Evolutionary conservation across 1,284 basidiomycete species (phyloP).

Genomic region (Pterula multifida): DNA sequence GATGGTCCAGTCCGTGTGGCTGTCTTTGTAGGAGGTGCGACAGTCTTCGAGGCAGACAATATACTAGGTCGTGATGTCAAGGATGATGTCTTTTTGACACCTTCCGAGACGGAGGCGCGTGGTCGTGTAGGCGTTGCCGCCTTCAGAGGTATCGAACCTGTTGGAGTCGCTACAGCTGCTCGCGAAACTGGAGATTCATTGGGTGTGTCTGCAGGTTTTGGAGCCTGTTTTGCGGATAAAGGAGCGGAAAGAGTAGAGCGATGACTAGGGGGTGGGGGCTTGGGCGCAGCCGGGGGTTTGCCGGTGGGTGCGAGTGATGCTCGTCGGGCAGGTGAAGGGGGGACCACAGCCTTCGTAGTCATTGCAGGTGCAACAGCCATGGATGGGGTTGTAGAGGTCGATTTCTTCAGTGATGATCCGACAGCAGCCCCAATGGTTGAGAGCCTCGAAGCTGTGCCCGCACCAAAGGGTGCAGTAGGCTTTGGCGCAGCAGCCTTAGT

Average conservation of each 20-base stretch:
- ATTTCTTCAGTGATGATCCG: slow-evolving; percentile 35
- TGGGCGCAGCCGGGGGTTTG: slow-evolving; percentile 21
- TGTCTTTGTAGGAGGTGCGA: slow-evolving; percentile 15
- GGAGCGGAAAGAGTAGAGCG: background rate
- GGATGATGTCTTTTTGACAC: slow-evolving; percentile 31
- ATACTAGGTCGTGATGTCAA: slow-evolving; percentile 26
- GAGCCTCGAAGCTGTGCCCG: slow-evolving; percentile 15
- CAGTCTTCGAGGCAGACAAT: slow-evolving; percentile 17
- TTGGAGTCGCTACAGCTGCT: slow-evolving; percentile 41
- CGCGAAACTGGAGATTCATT: slow-evolving; percentile 24
- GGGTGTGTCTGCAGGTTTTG: slow-evolving; percentile 19
- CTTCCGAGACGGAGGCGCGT: slow-evolving; percentile 43
- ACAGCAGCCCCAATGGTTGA: slow-evolving; percentile 15
- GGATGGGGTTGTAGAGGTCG: slow-evolving; percentile 27
- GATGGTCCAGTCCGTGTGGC: slow-evolving; percentile 38
- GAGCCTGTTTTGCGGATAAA: slow-evolving; percentile 24
- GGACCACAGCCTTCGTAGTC: slow-evolving; percentile 21
- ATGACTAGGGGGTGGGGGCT: slow-evolving; percentile 13
- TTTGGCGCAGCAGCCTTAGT: slow-evolving; percentile 29
- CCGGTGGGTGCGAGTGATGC: slow-evolving; percentile 34
- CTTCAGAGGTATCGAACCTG: slow-evolving; percentile 22
- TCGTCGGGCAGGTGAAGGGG: slow-evolving; percentile 26
- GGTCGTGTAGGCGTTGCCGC: slow-evolving; percentile 26
- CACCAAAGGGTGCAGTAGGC: slow-evolving; percentile 18
- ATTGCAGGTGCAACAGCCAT: slow-evolving; percentile 30